phyloP scores from a whole-genome alignment of 139 green algal species.

The Tetraselmis striata region DNA sequence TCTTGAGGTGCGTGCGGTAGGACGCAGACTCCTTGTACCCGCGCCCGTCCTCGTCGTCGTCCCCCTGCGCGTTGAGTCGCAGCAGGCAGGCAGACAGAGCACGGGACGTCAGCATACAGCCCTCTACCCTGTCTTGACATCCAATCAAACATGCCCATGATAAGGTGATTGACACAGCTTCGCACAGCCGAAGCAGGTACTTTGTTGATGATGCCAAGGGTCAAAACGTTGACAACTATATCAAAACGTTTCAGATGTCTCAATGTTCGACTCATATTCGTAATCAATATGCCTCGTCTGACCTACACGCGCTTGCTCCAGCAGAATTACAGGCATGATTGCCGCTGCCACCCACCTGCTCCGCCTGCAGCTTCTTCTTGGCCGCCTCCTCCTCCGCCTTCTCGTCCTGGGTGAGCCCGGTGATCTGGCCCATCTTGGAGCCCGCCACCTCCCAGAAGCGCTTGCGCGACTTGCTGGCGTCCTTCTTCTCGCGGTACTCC shows the following conservation, averaged over 20 bases:
- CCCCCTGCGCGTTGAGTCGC: constrained; percentile 20
- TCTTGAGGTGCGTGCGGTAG: constrained; percentile 84
- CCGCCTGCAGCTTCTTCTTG: constrained; percentile 31
- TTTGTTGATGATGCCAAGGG: too few species aligned
- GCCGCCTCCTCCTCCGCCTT: constrained; percentile 48
- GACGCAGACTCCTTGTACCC: constrained; percentile 37
- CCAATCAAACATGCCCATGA: too few species aligned
- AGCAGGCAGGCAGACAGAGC: too few species aligned
- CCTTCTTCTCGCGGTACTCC: constrained; percentile 83
- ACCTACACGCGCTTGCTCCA: background rate
- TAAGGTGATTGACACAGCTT: too few species aligned
- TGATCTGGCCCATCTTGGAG: constrained; percentile 91
- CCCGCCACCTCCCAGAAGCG: constrained; percentile 96
- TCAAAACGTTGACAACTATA: too few species aligned
- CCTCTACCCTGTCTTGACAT: too few species aligned
- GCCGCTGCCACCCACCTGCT: constrained; percentile 10
- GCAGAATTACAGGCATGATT: background rate
- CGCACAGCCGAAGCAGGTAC: too few species aligned
- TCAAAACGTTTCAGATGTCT: too few species aligned
- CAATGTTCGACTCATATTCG: too few species aligned
- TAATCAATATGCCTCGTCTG: too few species aligned
- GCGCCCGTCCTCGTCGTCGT: constrained; percentile 22
- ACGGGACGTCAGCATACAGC: too few species aligned
- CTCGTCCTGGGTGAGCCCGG: constrained; percentile 81
- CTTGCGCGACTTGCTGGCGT: constrained; percentile 76